phyloP scores from a whole-genome alignment of 768 basidiomycete genomes.

The Pholiota molesta region DNA sequence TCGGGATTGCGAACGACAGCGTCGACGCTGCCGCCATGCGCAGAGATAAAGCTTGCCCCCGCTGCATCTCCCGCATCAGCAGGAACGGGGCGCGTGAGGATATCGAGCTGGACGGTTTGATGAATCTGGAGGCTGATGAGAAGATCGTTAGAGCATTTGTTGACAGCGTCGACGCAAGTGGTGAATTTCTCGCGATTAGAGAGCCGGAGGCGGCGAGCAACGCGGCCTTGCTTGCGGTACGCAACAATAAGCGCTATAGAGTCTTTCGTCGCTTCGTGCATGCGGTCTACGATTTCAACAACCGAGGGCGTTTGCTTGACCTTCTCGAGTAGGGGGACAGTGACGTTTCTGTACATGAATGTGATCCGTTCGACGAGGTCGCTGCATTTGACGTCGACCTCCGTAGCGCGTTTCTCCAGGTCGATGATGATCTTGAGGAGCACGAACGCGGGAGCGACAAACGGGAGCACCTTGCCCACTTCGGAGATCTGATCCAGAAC shows the following conservation, averaged over 20 bases:
- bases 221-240: slow-evolving; percentile 37
- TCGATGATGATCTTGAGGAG: slow-evolving; percentile 43
- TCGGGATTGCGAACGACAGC: slow-evolving; percentile 35
- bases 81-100: slow-evolving; percentile 38
- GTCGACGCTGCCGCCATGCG: slow-evolving; percentile 39
- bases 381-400: slow-evolving; percentile 42
- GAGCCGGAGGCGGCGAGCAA: slow-evolving; percentile 38
- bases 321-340: slow-evolving; percentile 32
- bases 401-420: slow-evolving; percentile 37
- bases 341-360: slow-evolving; percentile 40
- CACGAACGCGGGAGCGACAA: slow-evolving; percentile 41
- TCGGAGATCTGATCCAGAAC: slow-evolving; percentile 36
- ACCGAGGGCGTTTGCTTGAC: slow-evolving; percentile 35
- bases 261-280: slow-evolving; percentile 38
- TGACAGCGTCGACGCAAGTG: slow-evolving; percentile 33
- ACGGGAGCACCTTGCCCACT: slow-evolving; percentile 37
- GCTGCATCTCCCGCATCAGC: slow-evolving; percentile 38
- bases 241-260: slow-evolving; percentile 40
- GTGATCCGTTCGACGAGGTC: slow-evolving; percentile 43
- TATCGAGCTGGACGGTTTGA: slow-evolving; percentile 37
- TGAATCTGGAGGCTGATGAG: slow-evolving; percentile 45
- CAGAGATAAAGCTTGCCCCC: slow-evolving; percentile 34
- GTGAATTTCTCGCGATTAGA: slow-evolving; percentile 40
- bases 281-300: slow-evolving; percentile 37
- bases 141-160: slow-evolving; percentile 37